A percentile compares a stretch with the other conserved stretches of the same genome.
Evolutionary conservation across 1,284 basidiomycete genomes (phyloP).

Genomic region (Ganoderma sp.): DNA sequence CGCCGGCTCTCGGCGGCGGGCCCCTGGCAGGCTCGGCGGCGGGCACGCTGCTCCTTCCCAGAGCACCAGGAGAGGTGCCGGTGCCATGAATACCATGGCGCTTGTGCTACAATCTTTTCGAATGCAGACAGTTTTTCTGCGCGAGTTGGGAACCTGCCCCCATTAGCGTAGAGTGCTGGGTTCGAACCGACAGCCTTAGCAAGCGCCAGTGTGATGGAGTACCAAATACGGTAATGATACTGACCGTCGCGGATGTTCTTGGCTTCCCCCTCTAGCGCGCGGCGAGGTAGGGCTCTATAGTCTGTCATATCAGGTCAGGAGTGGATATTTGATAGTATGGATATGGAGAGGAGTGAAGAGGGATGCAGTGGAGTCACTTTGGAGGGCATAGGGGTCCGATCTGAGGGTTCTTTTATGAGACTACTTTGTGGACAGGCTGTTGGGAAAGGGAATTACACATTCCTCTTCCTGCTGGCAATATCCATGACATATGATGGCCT

Average conservation of each 20-base stretch:
- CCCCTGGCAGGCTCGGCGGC: neutral
- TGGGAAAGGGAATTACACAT: neutral
- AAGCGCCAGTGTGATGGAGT: neutral
- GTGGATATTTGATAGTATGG: no score
- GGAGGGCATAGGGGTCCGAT: no score
- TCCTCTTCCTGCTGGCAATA: neutral
- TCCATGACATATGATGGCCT: conserved; percentile 1
- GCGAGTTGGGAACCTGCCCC: neutral
- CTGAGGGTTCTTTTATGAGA: neutral
- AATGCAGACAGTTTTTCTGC: neutral
- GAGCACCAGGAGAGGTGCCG: conserved; percentile 23
- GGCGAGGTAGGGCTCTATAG: no score
- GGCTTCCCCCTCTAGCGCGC: neutral
- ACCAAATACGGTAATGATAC: neutral
- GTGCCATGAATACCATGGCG: no score
- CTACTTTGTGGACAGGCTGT: neutral
- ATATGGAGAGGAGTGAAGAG: no score
- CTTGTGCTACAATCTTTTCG: neutral
- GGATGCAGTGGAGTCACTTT: neutral
- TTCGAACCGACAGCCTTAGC: neutral
- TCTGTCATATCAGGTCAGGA: no score
- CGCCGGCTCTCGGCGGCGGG: neutral
- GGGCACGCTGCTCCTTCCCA: neutral
- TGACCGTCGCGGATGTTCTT: neutral
- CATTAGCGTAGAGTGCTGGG: neutral